Base-by-base conservation (phyloP, 208 protist species). In the Entamoeba histolytica region DNA sequence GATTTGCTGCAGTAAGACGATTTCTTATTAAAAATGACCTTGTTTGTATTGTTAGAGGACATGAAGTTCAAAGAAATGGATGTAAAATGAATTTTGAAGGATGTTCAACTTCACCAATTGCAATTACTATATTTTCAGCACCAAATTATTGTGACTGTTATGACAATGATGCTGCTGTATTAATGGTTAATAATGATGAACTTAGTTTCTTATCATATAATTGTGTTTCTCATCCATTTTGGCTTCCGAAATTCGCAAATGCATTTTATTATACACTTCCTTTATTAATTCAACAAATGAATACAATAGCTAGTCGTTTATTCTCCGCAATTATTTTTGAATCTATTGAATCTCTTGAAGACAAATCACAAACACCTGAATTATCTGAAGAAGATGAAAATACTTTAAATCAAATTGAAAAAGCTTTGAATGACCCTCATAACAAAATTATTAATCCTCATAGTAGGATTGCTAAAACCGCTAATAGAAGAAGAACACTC, bases 121-220 rank as follows among this genome's bases (percentile, higher is more conserved):
- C 19, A n/a, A 73, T 93, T 17, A 73, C 92, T 28, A 35, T 93
- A 4, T 93, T 93, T 73, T 78, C 50, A 49, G 49, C 51, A 28
- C 92, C 92, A 4, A 93, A 93, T 73, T 93, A 93, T 73, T 69
- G 47, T 39, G 92, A 93, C 78, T 39, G 4, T 5, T 93, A 93
- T 73, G 8, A 44, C 5, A 93, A 93, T 73, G n/a, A 93, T 47
- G 92, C 12, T 31, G 92, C 51, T 5, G 50, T 73, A 35, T 35
- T 73, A 23, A 73, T 51, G 47, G 23, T 52, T 52, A 51, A 35
- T 31, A 35, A 92, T 44, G n/a, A 49, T 23, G 39, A 44, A 14
- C n/a, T 92, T 49, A 44, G 49, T 31, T 49, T 92, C 49, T 51
- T 51, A 49, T 49, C 39, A 52, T 92, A 51, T 12, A 52, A 28